Evolutionary conservation across 176 grass and related monocot genomes (phyloP).

Genomic region (Calamus simplicifolius): DNA sequence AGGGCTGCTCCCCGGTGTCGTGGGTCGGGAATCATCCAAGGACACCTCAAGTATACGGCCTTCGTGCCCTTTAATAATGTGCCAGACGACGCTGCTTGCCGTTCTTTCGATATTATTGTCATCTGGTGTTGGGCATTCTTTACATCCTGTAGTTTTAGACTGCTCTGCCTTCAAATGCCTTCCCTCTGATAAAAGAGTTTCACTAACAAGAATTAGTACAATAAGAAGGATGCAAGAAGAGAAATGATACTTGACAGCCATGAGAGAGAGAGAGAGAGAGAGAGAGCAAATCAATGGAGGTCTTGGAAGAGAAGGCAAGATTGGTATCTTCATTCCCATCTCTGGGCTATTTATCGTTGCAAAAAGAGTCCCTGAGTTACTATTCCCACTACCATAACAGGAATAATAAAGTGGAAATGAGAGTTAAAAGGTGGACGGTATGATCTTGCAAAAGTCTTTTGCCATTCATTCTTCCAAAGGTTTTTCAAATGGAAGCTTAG

Average conservation of each 20-base stretch:
- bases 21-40: constrained; percentile 35
- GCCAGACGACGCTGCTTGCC: too few species aligned
- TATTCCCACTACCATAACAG: too few species aligned
- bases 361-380: too few species aligned
- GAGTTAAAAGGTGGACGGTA: too few species aligned
- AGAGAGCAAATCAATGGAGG: neutral
- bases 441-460: too few species aligned
- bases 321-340: too few species aligned
- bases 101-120: constrained; percentile 4
- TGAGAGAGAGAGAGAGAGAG: constrained; percentile 14
- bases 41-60: neutral
- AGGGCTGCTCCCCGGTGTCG: constrained; percentile 48
- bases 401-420: too few species aligned
- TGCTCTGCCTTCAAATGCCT: constrained; percentile 12
- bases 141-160: neutral
- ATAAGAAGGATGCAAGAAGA: constrained; percentile 11
- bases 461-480: too few species aligned
- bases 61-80: neutral
- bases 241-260: constrained; percentile 14
- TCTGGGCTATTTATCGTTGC: too few species aligned
- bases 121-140: neutral
- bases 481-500: too few species aligned
- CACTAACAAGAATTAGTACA: neutral
- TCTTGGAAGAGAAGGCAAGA: too few species aligned
- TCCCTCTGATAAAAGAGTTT: constrained; percentile 7